These are phyloP conservation scores for Pseudofabraea citricarpa DNA, from an alignment of 2,329 filamentous ascomycete species.

Conservation along the genomic window DNA sequence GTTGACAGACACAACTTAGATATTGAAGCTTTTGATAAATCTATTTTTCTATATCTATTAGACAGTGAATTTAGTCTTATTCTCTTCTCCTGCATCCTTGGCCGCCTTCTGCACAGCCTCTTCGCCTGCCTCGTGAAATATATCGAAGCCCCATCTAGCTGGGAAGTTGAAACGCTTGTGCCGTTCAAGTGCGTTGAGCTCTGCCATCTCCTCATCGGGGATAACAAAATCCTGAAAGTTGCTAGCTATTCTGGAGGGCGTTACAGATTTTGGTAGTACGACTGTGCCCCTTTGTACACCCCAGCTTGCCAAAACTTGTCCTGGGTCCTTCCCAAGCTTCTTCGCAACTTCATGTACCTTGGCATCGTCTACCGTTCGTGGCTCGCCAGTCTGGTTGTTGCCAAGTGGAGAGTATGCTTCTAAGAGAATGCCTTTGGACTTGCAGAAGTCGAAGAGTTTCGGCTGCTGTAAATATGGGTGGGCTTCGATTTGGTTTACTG, in stretches of 20 bases:
- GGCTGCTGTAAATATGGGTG: slow-evolving; percentile 61
- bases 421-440: slow-evolving; percentile 39
- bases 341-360: slow-evolving; percentile 55
- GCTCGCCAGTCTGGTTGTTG: slow-evolving; percentile 28
- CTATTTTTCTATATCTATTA: background rate
- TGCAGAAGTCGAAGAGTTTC: slow-evolving; percentile 42
- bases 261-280: slow-evolving; percentile 50
- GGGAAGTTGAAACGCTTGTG: slow-evolving; percentile 40
- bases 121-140: slow-evolving; percentile 38
- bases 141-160: slow-evolving; percentile 37
- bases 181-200: slow-evolving; percentile 34
- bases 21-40: background rate
- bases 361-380: slow-evolving; percentile 52
- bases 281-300: slow-evolving; percentile 45
- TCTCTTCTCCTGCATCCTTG: slow-evolving; percentile 28
- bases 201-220: slow-evolving; percentile 30
- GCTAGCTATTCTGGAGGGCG: slow-evolving; percentile 40
- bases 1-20: background rate
- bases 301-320: slow-evolving; percentile 44
- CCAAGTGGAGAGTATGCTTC: slow-evolving; percentile 40
- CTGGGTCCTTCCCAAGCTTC: slow-evolving; percentile 41
- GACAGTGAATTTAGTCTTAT: slow-evolving; percentile 46
- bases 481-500: slow-evolving; percentile 55
- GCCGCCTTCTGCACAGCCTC: slow-evolving; percentile 50
- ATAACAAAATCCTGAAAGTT: slow-evolving; percentile 31